Evolutionary conservation across 176 grass and related monocot genomes (phyloP).

Genomic region (Triticum timopheevii): DNA sequence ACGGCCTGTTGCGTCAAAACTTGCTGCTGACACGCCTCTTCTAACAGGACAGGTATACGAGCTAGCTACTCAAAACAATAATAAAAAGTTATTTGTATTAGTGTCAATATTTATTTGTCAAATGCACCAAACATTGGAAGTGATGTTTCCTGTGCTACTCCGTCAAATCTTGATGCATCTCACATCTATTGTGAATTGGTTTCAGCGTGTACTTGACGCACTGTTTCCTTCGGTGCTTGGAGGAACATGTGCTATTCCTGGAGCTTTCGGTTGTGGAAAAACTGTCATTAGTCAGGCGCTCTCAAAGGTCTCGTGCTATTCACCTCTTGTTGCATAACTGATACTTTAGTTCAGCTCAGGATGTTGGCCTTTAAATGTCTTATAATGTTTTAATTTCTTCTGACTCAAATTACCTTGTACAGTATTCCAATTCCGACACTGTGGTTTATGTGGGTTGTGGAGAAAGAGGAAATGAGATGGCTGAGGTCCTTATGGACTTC

Average conservation of each 20-base stretch:
- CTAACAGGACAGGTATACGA: constrained; percentile 74
- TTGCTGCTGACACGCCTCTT: constrained; percentile 86
- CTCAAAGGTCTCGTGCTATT: constrained; percentile 55
- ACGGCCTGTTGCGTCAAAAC: constrained; percentile 83
- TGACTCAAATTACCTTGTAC: constrained; percentile 30
- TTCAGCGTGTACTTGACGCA: constrained; percentile 79
- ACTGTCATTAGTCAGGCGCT: constrained; percentile 94
- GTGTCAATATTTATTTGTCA: constrained; percentile 15
- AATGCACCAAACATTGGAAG: constrained; percentile 6
- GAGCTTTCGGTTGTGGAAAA: constrained; percentile 93
- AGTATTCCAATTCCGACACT: constrained; percentile 85
- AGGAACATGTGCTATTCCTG: constrained; percentile 89
- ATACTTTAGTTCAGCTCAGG: not conserved
- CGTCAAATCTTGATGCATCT: constrained; percentile 7
- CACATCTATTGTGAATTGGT: constrained; percentile 32
- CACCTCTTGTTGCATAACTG: constrained; percentile 1
- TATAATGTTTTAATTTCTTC: not conserved
- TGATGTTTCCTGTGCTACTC: not conserved
- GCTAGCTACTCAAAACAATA: not conserved
- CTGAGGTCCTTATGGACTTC: constrained; percentile 91
- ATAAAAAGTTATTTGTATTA: not conserved
- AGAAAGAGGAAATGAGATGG: constrained; percentile 95
- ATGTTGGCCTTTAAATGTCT: not conserved
- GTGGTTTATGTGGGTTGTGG: constrained; percentile 87
- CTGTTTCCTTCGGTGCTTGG: constrained; percentile 86